Percentiles rank a stretch among this genome's conserved stretches.
Conservation (phyloP, 2,329 filamentous ascomycete genomes). For the Massarina eburnea region DNA sequence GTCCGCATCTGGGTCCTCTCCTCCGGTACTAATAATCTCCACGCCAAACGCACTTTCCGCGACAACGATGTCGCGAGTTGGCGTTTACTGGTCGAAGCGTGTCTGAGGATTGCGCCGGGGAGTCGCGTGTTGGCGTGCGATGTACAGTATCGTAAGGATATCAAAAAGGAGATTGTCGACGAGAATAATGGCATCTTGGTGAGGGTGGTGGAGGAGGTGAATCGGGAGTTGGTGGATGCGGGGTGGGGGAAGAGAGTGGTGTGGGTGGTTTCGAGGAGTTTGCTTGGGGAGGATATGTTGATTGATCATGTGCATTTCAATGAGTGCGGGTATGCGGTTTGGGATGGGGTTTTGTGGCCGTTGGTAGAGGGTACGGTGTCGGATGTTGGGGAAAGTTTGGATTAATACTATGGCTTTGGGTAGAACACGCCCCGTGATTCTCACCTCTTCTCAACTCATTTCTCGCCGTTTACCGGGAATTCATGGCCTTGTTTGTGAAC, state of each 20-base stretch:
- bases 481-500: too few relatives aligned
- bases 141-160: conserved; percentile 9
- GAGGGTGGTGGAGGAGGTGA: conserved; percentile 10
- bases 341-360: conserved; percentile 11
- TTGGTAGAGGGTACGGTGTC: too few relatives aligned
- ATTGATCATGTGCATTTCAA: conserved; percentile 20
- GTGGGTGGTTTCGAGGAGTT: conserved; percentile 10
- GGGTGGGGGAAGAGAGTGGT: conserved; percentile 5
- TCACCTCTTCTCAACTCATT: too few relatives aligned
- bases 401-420: too few relatives aligned
- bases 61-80: conserved; percentile 7
- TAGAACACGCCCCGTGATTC: too few relatives aligned
- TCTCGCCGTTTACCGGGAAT: too few relatives aligned
- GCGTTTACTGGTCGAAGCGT: conserved; percentile 7
- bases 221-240: conserved; percentile 1
- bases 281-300: conserved; percentile 10
- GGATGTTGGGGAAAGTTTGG: too few relatives aligned
- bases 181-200: conserved; percentile 10
- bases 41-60: conserved; percentile 3
- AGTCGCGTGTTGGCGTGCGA: conserved; percentile 11
- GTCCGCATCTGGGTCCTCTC: conserved; percentile 14
- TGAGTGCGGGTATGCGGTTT: conserved; percentile 14
- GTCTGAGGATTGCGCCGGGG: conserved; percentile 10
- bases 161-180: conserved; percentile 8
- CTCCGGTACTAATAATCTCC: conserved; percentile 16